These are phyloP conservation scores for Sporothrix euskadiensis DNA, from an alignment of 2,329 filamentous ascomycete species.

Conservation along the genomic window DNA sequence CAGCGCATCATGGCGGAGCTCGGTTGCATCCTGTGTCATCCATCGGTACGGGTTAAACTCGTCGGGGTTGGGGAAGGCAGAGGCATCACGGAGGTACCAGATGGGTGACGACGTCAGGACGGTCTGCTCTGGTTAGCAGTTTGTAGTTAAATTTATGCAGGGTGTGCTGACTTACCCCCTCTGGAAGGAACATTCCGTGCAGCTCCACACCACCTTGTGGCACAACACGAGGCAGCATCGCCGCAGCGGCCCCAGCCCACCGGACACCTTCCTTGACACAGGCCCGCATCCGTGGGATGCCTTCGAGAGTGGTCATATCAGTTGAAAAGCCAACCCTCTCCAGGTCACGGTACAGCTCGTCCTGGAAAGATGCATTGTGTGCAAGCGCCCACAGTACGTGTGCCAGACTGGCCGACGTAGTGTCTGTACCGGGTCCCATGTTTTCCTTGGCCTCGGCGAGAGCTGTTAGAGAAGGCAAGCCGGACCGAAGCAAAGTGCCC, in stretches of 20 bases:
- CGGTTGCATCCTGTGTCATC: slow-evolving; percentile 22
- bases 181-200: slow-evolving; percentile 19
- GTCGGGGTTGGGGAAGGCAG: slow-evolving; percentile 25
- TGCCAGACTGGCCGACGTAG: slow-evolving; percentile 26
- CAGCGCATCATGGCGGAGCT: neutral
- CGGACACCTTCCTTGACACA: slow-evolving; percentile 30
- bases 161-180: slow-evolving; percentile 17
- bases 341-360: slow-evolving; percentile 24
- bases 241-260: slow-evolving; percentile 27
- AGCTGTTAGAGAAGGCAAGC: slow-evolving; percentile 21
- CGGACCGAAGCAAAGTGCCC: slow-evolving; percentile 18
- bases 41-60: slow-evolving; percentile 26
- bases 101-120: slow-evolving; percentile 28
- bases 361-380: slow-evolving; percentile 23
- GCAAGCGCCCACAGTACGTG: slow-evolving; percentile 29
- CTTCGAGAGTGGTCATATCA: slow-evolving; percentile 27
- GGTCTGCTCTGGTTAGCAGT: neutral
- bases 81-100: slow-evolving; percentile 26
- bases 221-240: slow-evolving; percentile 29
- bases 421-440: slow-evolving; percentile 30
- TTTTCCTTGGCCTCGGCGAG: slow-evolving; percentile 29
- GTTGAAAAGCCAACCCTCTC: slow-evolving; percentile 22
- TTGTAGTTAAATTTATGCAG: neutral
- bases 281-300: slow-evolving; percentile 21
- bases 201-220: slow-evolving; percentile 26